Evolutionary conservation across 179 eudicot species (phyloP), one percentile per base, ranked within the genome.

Genomic region (Silene vulgaris): DNA sequence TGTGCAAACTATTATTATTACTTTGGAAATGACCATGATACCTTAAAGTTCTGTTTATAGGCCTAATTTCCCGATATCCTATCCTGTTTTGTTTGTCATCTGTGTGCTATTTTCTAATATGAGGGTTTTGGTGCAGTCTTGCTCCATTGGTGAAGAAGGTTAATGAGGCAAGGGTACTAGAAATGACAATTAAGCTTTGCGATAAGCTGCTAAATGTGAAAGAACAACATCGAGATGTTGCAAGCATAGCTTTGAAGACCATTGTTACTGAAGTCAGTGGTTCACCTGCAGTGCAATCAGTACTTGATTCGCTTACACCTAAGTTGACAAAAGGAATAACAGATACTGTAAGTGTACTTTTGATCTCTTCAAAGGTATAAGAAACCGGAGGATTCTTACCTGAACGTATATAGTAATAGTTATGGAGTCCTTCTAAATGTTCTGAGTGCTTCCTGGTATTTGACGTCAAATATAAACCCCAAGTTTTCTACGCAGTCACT

Each of bases 181-280:
- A 93, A 82, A 90, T 96, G 97, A 75, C 92, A 19, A 72, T 81
- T 62, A 96, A 87, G 82, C 97, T 96, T 73, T 93, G 91, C 79
- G 86, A 85, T 70, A 96, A 93, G 82, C 81, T 96, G 76, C 85
- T 93, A 65, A 88, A 96, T 80, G 96, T 84, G 71, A 96, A 90
- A 84, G 97, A 91, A 71, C 97, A 87, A 71, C 88, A 96, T 78
- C 96, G 97, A 76, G 99, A 96, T 79, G 93, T 90, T 80, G 96
- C 97, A 17, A 90, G 97, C 87, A 96, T 96, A 77, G 99, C 99
- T 71, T 76, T 96, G 86, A 96, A 91, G 90, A 93, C 99, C 26
- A 87, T 96, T 85, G 86, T 96, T 80, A 80, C 97, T 72, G 99
- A 96, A 90, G 87, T 96, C 73, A 89, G 90, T 72, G 84, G 83